These are phyloP conservation scores for Cadophora sp. DNA, from an alignment of 2,329 filamentous ascomycete species.

Conservation along the genomic window DNA sequence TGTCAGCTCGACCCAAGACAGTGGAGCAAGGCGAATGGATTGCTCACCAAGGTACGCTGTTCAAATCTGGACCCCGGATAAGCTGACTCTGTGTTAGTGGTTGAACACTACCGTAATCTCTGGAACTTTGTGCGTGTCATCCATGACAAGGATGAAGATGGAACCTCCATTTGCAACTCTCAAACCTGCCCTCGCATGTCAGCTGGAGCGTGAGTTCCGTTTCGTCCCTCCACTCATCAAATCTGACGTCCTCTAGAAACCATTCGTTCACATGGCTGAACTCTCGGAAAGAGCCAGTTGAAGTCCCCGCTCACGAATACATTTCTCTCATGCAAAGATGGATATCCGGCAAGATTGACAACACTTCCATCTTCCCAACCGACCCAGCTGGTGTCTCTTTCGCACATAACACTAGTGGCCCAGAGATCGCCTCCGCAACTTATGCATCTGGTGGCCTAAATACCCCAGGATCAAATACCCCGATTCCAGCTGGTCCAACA, in stretches of 20 bases:
- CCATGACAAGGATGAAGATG: constrained; percentile 83
- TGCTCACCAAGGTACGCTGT: constrained; percentile 81
- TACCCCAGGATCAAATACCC: constrained; percentile 48
- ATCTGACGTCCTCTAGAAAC: constrained; percentile 58
- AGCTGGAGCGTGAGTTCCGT: constrained; percentile 78
- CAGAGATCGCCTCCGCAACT: constrained; percentile 61
- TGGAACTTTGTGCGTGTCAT: constrained; percentile 90
- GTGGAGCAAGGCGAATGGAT: constrained; percentile 96
- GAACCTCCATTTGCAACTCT: constrained; percentile 81
- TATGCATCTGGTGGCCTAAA: constrained; percentile 60
- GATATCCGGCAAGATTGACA: constrained; percentile 95
- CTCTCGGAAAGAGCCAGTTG: constrained; percentile 83
- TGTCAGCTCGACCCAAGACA: constrained; percentile 90
- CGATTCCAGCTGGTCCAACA: constrained; percentile 46
- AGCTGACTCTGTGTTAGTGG: constrained; percentile 61
- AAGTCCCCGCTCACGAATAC: constrained; percentile 91
- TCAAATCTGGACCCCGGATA: constrained; percentile 24
- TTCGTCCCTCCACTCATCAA: background rate
- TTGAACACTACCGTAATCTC: constrained; percentile 89
- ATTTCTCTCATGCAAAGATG: constrained; percentile 96
- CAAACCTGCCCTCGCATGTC: constrained; percentile 90
- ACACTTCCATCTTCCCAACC: constrained; percentile 88
- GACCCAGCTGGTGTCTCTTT: constrained; percentile 75
- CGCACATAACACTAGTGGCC: constrained; percentile 66
- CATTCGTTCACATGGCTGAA: constrained; percentile 98